These are phyloP conservation scores for Nigrograna mackinnonii DNA, from an alignment of 2,329 filamentous ascomycete species.

Conservation along the genomic window DNA sequence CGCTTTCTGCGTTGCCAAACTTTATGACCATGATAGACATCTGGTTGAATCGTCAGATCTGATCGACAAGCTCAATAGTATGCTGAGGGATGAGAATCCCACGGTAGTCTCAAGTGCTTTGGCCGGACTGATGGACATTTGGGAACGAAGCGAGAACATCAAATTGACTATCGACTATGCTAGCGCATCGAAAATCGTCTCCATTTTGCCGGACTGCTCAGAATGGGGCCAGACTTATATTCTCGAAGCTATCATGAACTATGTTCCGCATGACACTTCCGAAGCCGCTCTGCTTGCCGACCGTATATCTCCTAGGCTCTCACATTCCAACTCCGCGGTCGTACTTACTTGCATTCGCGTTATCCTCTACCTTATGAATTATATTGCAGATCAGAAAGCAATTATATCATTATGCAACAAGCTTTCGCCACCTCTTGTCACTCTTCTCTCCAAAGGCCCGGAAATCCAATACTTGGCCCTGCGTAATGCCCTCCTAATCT, in stretches of 20 bases:
- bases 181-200: slow-evolving; percentile 97
- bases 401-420: slow-evolving; percentile 87
- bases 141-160: slow-evolving; percentile 96
- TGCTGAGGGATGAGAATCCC: slow-evolving; percentile 94
- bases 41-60: slow-evolving; percentile 90
- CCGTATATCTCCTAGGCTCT: slow-evolving; percentile 90
- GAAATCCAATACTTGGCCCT: slow-evolving; percentile 98
- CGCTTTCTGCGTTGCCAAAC: slow-evolving; percentile 92
- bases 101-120: slow-evolving; percentile 95
- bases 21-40: slow-evolving; percentile 93
- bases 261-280: slow-evolving; percentile 86
- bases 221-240: slow-evolving; percentile 99
- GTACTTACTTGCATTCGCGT: slow-evolving; percentile 96
- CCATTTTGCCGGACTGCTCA: slow-evolving; percentile 93
- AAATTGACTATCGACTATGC: slow-evolving; percentile 97
- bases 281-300: slow-evolving; percentile 91
- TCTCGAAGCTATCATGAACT: slow-evolving; percentile 95
- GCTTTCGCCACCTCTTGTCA: slow-evolving; percentile 91
- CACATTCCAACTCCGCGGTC: slow-evolving; percentile 95
- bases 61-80: slow-evolving; percentile 86
- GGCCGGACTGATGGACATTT: slow-evolving; percentile 93
- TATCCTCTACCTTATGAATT: slow-evolving; percentile 98
- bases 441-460: slow-evolving; percentile 90
- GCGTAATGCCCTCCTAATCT: slow-evolving; percentile 88
- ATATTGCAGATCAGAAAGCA: slow-evolving; percentile 89